A percentile compares a stretch with the other conserved stretches of the same genome.
Conservation (phyloP, 1,284 basidiomycete genomes). For the Marasmius oreades region DNA sequence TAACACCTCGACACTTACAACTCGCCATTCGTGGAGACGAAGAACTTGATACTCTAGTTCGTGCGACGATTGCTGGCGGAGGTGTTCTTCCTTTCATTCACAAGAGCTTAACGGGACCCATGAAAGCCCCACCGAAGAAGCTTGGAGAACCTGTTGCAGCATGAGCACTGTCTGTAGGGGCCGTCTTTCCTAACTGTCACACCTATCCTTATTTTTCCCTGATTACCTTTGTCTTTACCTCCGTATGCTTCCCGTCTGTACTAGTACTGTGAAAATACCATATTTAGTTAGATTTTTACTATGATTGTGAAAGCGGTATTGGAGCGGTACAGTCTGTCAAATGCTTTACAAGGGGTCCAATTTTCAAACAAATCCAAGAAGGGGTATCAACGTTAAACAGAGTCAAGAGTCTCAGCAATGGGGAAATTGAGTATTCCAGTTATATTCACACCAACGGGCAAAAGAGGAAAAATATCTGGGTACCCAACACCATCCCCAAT, state of each 20-base stretch:
- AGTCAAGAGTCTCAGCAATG: slow-evolving; percentile 1
- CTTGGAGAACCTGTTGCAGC: background rate
- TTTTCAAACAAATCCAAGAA: no score
- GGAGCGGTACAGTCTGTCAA: background rate
- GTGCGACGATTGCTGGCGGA: slow-evolving; percentile 72
- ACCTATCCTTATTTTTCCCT: background rate
- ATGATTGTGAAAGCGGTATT: background rate
- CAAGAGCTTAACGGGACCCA: slow-evolving; percentile 63
- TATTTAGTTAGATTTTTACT: no score
- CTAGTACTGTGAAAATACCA: no score
- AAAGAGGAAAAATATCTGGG: slow-evolving; percentile 1
- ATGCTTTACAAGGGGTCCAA: background rate
- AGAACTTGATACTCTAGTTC: slow-evolving; percentile 79
- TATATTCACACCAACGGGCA: slow-evolving; percentile 6
- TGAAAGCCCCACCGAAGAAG: slow-evolving; percentile 4
- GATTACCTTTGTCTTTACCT: background rate
- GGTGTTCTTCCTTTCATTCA: slow-evolving; percentile 97
- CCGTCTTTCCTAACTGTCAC: background rate
- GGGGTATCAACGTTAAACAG: no score
- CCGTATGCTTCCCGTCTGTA: no score
- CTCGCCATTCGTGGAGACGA: slow-evolving; percentile 96
- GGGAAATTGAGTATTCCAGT: slow-evolving; percentile 1
- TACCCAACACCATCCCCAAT: slow-evolving; percentile 5
- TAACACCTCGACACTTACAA: slow-evolving; percentile 91
- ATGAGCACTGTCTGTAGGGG: background rate